Base-by-base conservation (phyloP, 2,329 filamentous ascomycete genomes). In the Curvularia hawaiiensis region DNA sequence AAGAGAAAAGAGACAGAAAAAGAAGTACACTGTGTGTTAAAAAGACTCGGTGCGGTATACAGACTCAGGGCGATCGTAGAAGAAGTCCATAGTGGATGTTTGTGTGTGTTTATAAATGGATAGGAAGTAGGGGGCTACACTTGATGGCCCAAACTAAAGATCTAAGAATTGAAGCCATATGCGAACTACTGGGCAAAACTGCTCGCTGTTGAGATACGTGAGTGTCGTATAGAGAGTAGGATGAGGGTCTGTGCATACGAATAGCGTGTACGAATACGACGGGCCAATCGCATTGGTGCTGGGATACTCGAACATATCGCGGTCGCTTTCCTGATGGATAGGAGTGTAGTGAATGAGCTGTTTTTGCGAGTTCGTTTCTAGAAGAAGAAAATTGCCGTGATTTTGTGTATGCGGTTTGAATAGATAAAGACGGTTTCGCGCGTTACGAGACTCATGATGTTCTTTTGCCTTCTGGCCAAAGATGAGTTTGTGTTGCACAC, bases 281-380 rank as follows among this genome's bases (percentile, higher is more conserved):
- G 2, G 3, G n/a, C 54, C 49, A 56, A 56, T 56, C 49, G 49
- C 54, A 52, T 56, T 35, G 49, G 11, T 56, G 10, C 28, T 18
- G 2, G 41, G n/a, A 35, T 47, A 47, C 49, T 26, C 16, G 16
- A 38, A 38, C 8, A 7, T 18, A 6, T n/a, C 8, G 14, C 16
- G 14, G 18, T 18, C 7, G 35, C 6, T 18, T 38, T 16, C 4
- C 7, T 8, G 6, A n/a, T 9, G 26, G 35, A 38, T 18, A 18
- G 16, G 2, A 35, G 14, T 7, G 3, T 14, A 2, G 33, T 5
- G 4, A 6, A 16, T 16, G 1, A 16, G 14, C 9, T 9, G 2
- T 35, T 35, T 35, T 35, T 7, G 12, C 14, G 10, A 8, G 12
- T 4, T 16, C 7, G 12, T 6, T 35, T 35, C 16, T 10, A 12